Evolutionary conservation across 2,329 filamentous ascomycete genomes (phyloP).

Genomic region (Dichotomopilus funicola): DNA sequence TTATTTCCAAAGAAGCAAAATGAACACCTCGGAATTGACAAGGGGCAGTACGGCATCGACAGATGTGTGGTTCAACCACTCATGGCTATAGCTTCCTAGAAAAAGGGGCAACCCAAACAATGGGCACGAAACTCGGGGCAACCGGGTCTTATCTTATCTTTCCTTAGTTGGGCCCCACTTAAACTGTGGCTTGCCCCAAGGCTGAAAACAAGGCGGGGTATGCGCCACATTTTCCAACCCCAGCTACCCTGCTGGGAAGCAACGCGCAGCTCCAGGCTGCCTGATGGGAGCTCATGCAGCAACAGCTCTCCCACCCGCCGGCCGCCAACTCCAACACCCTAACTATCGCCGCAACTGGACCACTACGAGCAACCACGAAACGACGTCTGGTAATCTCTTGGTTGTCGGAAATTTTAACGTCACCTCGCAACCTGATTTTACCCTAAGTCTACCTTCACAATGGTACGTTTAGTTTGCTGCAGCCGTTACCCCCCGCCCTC

Average conservation of each 20-base stretch:
- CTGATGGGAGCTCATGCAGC: constrained; percentile 28
- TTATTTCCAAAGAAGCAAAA: no score
- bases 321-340: constrained; percentile 9
- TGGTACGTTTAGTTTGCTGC: constrained; percentile 14
- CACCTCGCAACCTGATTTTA: neutral
- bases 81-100: no score
- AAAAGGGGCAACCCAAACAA: no score
- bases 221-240: constrained; percentile 13
- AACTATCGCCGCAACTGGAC: constrained; percentile 8
- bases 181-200: constrained; percentile 5
- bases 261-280: constrained; percentile 40
- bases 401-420: neutral
- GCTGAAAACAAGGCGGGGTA: constrained; percentile 11
- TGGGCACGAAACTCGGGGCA: neutral
- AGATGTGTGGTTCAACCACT: no score
- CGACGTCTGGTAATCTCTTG: neutral
- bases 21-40: no score
- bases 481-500: neutral
- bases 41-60: no score
- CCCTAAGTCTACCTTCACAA: constrained; percentile 11
- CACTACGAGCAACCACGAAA: constrained; percentile 1
- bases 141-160: neutral
- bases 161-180: neutral
- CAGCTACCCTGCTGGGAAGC: constrained; percentile 14
- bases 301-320: constrained; percentile 13